Evolutionary conservation across 768 basidiomycete genomes (phyloP).

Genomic region (Phlebiopsis gigantea): DNA sequence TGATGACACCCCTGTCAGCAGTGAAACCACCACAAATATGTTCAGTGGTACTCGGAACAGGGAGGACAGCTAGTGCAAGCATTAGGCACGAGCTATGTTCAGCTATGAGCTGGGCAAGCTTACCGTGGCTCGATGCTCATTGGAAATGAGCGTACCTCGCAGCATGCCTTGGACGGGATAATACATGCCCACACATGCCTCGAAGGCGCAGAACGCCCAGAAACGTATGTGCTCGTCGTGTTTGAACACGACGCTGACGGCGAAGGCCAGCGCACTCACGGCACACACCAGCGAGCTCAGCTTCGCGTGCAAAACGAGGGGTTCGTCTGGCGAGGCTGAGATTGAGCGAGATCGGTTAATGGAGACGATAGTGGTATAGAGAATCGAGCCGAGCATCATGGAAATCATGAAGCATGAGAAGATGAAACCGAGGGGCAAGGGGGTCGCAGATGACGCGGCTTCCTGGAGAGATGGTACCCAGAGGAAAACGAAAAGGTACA

Average conservation of each 20-base stretch:
- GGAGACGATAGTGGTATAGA: slow-evolving; percentile 49
- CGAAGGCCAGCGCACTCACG: slow-evolving; percentile 50
- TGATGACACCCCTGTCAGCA: slow-evolving; percentile 63
- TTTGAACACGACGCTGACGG: slow-evolving; percentile 37
- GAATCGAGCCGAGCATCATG: slow-evolving; percentile 75
- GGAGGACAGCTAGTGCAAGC: slow-evolving; percentile 46
- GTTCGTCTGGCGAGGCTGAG: slow-evolving; percentile 27
- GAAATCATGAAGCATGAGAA: slow-evolving; percentile 79
- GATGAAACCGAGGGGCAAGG: slow-evolving; percentile 71
- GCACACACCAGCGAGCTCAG: slow-evolving; percentile 61
- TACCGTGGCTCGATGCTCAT: slow-evolving; percentile 73
- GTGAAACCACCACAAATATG: slow-evolving; percentile 63
- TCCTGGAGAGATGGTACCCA: slow-evolving; percentile 80
- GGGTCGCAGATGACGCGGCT: slow-evolving; percentile 31
- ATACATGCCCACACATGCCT: slow-evolving; percentile 75
- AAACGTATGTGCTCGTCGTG: slow-evolving; percentile 48
- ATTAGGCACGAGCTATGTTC: neutral
- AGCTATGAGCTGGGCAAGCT: slow-evolving; percentile 18
- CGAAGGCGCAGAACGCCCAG: slow-evolving; percentile 71
- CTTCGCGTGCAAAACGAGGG: slow-evolving; percentile 59
- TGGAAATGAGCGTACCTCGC: slow-evolving; percentile 57
- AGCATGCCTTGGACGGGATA: slow-evolving; percentile 77
- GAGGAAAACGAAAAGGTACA: slow-evolving; percentile 82
- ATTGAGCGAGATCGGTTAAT: slow-evolving; percentile 14
- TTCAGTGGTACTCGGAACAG: slow-evolving; percentile 75